Evolutionary conservation across 257 asterid genomes (phyloP).

Genomic region (Anisodus acutangulus): DNA sequence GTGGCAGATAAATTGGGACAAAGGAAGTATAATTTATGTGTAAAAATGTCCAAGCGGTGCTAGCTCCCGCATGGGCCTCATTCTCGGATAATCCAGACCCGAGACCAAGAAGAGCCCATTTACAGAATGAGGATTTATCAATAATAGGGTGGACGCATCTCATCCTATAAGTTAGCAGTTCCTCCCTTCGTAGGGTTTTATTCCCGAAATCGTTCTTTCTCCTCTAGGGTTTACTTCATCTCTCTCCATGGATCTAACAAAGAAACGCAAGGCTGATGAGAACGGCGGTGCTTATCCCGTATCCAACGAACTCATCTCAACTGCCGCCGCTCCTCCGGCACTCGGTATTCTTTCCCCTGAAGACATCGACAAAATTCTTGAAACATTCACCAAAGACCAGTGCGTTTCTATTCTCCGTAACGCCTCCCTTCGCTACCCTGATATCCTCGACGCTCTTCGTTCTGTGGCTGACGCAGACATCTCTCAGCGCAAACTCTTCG

Average conservation of each 20-base stretch:
- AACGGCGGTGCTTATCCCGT: constrained; percentile 66
- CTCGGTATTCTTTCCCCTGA: constrained; percentile 57
- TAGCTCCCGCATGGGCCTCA: neutral
- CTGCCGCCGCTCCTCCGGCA: constrained; percentile 41
- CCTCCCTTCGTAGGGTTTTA: constrained; percentile 22
- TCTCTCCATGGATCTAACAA: constrained; percentile 67
- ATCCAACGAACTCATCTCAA: constrained; percentile 38
- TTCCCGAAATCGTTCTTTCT: neutral
- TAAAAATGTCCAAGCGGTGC: too few relatives aligned
- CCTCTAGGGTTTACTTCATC: constrained; percentile 29
- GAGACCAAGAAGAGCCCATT: neutral
- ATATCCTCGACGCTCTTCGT: constrained; percentile 72
- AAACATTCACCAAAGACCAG: constrained; percentile 79
- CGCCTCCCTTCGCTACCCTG: constrained; percentile 79
- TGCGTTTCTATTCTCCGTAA: constrained; percentile 72
- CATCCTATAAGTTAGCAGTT: constrained; percentile 21
- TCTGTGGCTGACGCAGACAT: constrained; percentile 85
- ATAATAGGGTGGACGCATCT: neutral
- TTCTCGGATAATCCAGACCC: neutral
- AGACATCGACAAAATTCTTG: constrained; percentile 82
- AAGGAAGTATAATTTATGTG: too few relatives aligned
- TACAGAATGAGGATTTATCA: neutral
- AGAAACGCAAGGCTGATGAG: constrained; percentile 90
- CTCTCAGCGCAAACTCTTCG: constrained; percentile 76
- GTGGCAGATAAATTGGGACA: too few relatives aligned